Conservation (phyloP, 495 filamentous ascomycete genomes). For the Rostrohypoxylon terebratum region DNA sequence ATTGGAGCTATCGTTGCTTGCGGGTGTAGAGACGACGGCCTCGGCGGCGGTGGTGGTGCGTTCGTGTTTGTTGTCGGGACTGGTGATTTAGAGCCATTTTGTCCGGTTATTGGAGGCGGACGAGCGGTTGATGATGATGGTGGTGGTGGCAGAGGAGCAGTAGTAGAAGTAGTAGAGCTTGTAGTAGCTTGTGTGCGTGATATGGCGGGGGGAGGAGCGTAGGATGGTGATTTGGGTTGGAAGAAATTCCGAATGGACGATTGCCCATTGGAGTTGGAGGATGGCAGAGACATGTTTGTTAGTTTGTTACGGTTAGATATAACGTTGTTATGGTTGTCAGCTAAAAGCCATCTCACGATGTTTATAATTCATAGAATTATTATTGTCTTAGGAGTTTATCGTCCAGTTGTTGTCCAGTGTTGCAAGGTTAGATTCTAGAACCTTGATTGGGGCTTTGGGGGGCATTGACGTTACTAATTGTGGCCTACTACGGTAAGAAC, state of each 20-base stretch:
- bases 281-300: slow-evolving; percentile 50
- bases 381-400: slow-evolving; percentile 2
- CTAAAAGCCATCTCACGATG: slow-evolving; percentile 14
- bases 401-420: no score
- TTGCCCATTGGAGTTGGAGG: slow-evolving; percentile 52
- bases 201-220: slow-evolving; percentile 54
- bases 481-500: slow-evolving; percentile 21
- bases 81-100: slow-evolving; percentile 17
- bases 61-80: slow-evolving; percentile 56
- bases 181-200: slow-evolving; percentile 30
- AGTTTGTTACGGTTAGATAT: slow-evolving; percentile 12
- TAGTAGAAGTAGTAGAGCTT: slow-evolving; percentile 26
- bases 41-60: slow-evolving; percentile 47
- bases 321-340: slow-evolving; percentile 21
- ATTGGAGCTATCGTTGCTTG: slow-evolving; percentile 70
- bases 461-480: slow-evolving; percentile 8
- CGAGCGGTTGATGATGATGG: slow-evolving; percentile 39
- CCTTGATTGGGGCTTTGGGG: neutral
- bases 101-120: slow-evolving; percentile 26
- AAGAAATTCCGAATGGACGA: slow-evolving; percentile 66
- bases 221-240: slow-evolving; percentile 53
- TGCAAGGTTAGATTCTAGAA: no score
- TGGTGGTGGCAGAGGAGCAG: slow-evolving; percentile 43
- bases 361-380: neutral
- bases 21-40: slow-evolving; percentile 51